phyloP scores from a whole-genome alignment of 202 grass and related monocot species.

The Cymbopogon flexuosus region DNA sequence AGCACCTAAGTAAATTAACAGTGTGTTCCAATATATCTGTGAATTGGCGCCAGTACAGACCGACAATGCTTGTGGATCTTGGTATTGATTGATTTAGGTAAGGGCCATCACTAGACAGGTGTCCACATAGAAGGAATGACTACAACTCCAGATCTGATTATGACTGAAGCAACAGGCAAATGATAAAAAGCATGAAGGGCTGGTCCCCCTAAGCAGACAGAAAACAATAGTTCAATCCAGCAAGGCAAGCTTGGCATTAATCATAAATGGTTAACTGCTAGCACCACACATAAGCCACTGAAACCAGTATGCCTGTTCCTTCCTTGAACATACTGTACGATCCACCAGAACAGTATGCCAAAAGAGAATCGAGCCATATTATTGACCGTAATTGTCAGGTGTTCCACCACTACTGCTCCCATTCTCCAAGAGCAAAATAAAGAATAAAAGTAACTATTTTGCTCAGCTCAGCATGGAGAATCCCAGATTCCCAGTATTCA shows the following conservation, averaged over 20 bases:
- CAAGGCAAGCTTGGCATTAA: neutral
- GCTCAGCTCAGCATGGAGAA: neutral
- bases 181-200: slow-evolving; percentile 7
- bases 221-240: slow-evolving; percentile 27
- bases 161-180: slow-evolving; percentile 40
- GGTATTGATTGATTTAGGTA: slow-evolving; percentile 17
- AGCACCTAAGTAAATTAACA: neutral
- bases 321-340: slow-evolving; percentile 16
- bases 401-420: neutral
- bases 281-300: slow-evolving; percentile 14
- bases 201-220: slow-evolving; percentile 26
- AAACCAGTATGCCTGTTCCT: slow-evolving; percentile 33
- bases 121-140: slow-evolving; percentile 26
- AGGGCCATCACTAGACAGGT: slow-evolving; percentile 25
- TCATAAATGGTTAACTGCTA: slow-evolving; percentile 16
- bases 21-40: neutral
- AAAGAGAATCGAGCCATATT: slow-evolving; percentile 5
- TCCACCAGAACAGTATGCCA: slow-evolving; percentile 10
- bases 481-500: neutral
- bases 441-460: slow-evolving; percentile 5
- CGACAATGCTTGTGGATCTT: slow-evolving; percentile 14
- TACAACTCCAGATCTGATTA: slow-evolving; percentile 31
- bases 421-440: neutral
- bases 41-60: neutral
- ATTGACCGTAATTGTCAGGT: slow-evolving; percentile 8